phyloP scores from a whole-genome alignment of 768 basidiomycete genomes.

The Leccinum longicurvipes region DNA sequence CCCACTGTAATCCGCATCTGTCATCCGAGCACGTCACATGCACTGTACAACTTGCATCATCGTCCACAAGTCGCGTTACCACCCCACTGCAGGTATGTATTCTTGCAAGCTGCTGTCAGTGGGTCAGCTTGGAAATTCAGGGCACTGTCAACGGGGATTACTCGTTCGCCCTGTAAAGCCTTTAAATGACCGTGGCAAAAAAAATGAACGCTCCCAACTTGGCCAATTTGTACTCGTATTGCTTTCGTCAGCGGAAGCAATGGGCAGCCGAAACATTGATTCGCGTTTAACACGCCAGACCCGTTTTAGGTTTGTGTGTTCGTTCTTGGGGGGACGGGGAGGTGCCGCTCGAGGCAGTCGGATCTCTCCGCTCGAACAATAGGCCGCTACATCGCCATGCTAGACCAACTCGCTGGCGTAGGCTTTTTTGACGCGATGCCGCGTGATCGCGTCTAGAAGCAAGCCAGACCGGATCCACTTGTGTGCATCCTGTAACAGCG shows the following conservation, averaged over 20 bases:
- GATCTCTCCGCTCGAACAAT: not conserved
- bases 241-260: not conserved
- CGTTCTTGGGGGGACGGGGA: too few relatives aligned
- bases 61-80: slow-evolving; percentile 12
- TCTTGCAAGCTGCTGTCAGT: slow-evolving; percentile 13
- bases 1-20: slow-evolving; percentile 8
- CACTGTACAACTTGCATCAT: slow-evolving; percentile 1
- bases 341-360: slow-evolving; percentile 2
- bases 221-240: not conserved
- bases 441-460: slow-evolving; percentile 5
- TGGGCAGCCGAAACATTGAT: not conserved
- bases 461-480: not conserved
- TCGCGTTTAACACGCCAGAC: not conserved
- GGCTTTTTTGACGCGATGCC: slow-evolving; percentile 1
- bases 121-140: slow-evolving; percentile 24
- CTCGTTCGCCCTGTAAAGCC: slow-evolving; percentile 18
- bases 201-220: slow-evolving; percentile 4
- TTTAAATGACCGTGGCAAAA: slow-evolving; percentile 20
- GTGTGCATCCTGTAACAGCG: slow-evolving; percentile 11
- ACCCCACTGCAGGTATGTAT: too few relatives aligned
- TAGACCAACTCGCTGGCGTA: not conserved
- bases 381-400: not conserved
- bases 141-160: slow-evolving; percentile 31
- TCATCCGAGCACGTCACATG: slow-evolving; percentile 14
- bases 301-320: slow-evolving; percentile 1